Evolutionary conservation across 225 moss, liverwort and hornwort genomes (phyloP).

Genomic region (Takakia lepidozioides): DNA sequence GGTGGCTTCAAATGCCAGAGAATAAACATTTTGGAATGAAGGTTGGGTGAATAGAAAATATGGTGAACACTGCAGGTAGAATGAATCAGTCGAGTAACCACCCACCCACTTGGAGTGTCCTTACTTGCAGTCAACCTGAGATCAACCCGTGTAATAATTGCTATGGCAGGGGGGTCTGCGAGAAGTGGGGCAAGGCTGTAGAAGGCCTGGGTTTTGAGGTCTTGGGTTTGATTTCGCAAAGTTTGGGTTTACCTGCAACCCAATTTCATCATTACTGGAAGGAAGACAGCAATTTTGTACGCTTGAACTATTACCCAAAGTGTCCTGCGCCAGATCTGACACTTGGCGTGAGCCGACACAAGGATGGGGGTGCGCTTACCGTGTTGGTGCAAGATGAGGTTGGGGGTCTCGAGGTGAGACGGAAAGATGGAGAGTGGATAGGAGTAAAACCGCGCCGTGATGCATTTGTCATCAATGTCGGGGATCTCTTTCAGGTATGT

Average conservation of each 20-base stretch:
- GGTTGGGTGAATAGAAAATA: background rate
- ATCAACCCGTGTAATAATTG: no score
- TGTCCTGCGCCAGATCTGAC: constrained; percentile 67
- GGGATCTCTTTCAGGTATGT: constrained; percentile 62
- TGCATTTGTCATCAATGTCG: constrained; percentile 73
- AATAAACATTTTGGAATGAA: background rate
- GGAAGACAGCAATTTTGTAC: constrained; percentile 27
- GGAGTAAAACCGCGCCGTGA: constrained; percentile 55
- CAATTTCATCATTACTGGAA: constrained; percentile 45
- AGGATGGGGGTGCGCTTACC: constrained; percentile 68
- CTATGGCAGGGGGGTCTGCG: constrained; percentile 45
- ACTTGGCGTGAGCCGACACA: constrained; percentile 83
- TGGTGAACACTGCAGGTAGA: background rate
- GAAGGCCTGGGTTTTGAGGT: constrained; percentile 43
- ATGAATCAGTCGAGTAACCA: no score
- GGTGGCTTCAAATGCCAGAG: background rate
- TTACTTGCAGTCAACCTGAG: no score
- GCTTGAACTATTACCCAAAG: constrained; percentile 71
- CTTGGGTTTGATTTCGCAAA: constrained; percentile 52
- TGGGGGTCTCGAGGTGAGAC: constrained; percentile 70
- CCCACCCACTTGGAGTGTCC: no score
- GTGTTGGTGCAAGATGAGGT: constrained; percentile 85
- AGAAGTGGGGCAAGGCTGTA: constrained; percentile 50
- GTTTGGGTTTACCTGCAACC: constrained; percentile 58
- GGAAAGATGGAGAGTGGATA: constrained; percentile 69